These are phyloP conservation scores for Vitis rotundifolia DNA, from an alignment of 164 flowering plant species.

Conservation along the genomic window DNA sequence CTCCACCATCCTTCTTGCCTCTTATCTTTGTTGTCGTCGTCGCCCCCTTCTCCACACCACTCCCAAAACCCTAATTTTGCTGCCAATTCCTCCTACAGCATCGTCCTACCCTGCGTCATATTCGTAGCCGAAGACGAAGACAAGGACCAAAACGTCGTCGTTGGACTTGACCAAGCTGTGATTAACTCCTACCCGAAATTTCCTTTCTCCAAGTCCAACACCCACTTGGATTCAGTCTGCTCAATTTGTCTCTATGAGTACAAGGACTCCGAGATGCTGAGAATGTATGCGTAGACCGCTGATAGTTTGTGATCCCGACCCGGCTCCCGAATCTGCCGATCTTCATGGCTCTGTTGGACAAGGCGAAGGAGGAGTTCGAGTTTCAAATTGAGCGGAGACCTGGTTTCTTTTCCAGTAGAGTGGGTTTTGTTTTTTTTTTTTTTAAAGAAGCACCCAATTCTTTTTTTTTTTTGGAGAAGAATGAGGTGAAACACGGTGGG, in stretches of 20 bases:
- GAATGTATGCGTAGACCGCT: slow-evolving; percentile 92
- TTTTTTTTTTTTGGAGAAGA: slow-evolving; percentile 27
- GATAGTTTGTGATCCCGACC: slow-evolving; percentile 40
- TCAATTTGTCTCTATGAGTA: slow-evolving; percentile 89
- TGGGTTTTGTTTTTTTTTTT: too few relatives aligned
- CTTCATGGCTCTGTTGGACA: slow-evolving; percentile 26
- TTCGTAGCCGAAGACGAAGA: slow-evolving; percentile 51
- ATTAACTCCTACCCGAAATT: slow-evolving; percentile 57
- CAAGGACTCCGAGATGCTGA: slow-evolving; percentile 80
- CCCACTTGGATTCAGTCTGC: slow-evolving; percentile 24
- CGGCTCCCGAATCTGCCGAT: slow-evolving; percentile 37
- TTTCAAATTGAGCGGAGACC: slow-evolving; percentile 27
- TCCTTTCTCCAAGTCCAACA: slow-evolving; percentile 32
- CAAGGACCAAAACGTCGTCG: slow-evolving; percentile 17
- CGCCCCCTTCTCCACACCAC: slow-evolving; percentile 1
- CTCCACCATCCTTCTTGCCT: slow-evolving; percentile 54
- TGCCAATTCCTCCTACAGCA: slow-evolving; percentile 12
- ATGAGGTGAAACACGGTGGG: slow-evolving; percentile 24
- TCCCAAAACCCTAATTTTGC: not conserved
- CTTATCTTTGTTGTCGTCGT: slow-evolving; percentile 54
- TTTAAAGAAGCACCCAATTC: slow-evolving; percentile 27
- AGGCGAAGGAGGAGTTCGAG: slow-evolving; percentile 43
- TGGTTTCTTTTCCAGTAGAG: slow-evolving; percentile 39
- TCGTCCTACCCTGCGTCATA: slow-evolving; percentile 41
- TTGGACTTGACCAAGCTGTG: slow-evolving; percentile 42